phyloP scores from a whole-genome alignment of 768 basidiomycete species.

The Mycena vitilis region DNA sequence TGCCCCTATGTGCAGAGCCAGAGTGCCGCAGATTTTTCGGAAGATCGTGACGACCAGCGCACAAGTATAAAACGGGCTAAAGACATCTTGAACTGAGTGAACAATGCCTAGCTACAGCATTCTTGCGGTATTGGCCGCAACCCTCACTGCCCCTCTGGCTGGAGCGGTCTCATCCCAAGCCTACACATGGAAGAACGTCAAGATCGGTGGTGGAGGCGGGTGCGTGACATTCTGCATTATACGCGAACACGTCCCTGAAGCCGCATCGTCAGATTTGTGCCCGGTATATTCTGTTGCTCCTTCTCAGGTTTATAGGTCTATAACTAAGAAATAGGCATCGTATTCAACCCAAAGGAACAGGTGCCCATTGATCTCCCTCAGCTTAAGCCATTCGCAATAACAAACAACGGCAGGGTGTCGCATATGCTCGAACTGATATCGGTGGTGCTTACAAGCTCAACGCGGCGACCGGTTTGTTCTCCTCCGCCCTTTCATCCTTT shows the following conservation, averaged over 20 bases:
- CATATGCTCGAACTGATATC: constrained; percentile 76
- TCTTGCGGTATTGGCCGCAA: constrained; percentile 46
- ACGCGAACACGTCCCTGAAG: not conserved
- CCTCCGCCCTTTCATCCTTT: not conserved
- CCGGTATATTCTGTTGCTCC: constrained; percentile 54
- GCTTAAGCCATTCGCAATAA: not conserved
- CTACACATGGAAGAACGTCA: constrained; percentile 75
- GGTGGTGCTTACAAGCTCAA: constrained; percentile 75
- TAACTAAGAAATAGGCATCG: constrained; percentile 54
- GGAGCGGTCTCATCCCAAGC: constrained; percentile 50
- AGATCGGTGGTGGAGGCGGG: constrained; percentile 51
- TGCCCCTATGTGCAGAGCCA: not conserved
- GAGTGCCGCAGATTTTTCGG: constrained; percentile 31
- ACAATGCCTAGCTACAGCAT: constrained; percentile 48
- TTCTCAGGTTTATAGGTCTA: constrained; percentile 50
- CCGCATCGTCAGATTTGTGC: constrained; percentile 13
- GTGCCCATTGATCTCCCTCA: constrained; percentile 26
- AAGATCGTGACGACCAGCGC: constrained; percentile 1
- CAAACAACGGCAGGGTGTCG: constrained; percentile 55
- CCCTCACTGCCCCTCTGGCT: constrained; percentile 43
- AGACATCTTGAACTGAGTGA: constrained; percentile 12
- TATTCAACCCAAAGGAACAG: constrained; percentile 70
- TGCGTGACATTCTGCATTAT: constrained; percentile 8
- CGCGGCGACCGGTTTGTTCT: constrained; percentile 46
- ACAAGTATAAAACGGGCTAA: constrained; percentile 28